Percentiles rank a stretch among this genome's conserved stretches.
Conservation (phyloP, 768 basidiomycete genomes). For the Galerina sulciceps region DNA sequence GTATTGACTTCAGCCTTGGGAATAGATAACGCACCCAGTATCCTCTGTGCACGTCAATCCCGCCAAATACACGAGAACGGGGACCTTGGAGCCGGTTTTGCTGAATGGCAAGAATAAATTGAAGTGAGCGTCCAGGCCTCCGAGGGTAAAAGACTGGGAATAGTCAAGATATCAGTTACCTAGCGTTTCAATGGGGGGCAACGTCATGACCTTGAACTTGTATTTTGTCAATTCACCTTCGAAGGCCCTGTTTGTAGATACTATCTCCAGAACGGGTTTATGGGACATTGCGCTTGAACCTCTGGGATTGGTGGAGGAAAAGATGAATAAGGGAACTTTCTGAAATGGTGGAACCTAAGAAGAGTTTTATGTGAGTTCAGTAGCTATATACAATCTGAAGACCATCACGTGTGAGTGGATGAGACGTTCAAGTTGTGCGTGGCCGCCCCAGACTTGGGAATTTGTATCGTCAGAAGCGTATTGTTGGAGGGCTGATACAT, state of each 20-base stretch:
- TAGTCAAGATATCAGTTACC: background rate
- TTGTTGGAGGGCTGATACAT: background rate
- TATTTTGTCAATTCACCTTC: constrained; percentile 86
- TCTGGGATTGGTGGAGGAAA: background rate
- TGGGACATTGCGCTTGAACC: constrained; percentile 7
- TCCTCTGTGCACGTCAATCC: constrained; percentile 93
- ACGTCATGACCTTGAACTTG: constrained; percentile 68
- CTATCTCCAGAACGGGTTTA: constrained; percentile 52
- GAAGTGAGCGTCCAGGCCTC: constrained; percentile 74
- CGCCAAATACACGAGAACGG: constrained; percentile 84
- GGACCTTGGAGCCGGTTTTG: constrained; percentile 50
- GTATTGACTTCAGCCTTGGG: background rate
- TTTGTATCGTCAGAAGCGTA: background rate
- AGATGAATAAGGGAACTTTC: background rate
- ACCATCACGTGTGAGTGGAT: constrained; percentile 22
- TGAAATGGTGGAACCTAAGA: constrained; percentile 5
- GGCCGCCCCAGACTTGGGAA: background rate
- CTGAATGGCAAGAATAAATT: constrained; percentile 86
- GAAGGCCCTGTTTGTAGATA: constrained; percentile 80
- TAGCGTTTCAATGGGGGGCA: background rate
- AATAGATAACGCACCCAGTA: constrained; percentile 65
- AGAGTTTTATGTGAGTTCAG: background rate
- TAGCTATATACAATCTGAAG: constrained; percentile 10
- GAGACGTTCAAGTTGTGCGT: background rate
- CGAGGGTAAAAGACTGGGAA: constrained; percentile 70